Conservation (phyloP, 1,139 yeast species). For the Scheffersomyces insectosa region DNA sequence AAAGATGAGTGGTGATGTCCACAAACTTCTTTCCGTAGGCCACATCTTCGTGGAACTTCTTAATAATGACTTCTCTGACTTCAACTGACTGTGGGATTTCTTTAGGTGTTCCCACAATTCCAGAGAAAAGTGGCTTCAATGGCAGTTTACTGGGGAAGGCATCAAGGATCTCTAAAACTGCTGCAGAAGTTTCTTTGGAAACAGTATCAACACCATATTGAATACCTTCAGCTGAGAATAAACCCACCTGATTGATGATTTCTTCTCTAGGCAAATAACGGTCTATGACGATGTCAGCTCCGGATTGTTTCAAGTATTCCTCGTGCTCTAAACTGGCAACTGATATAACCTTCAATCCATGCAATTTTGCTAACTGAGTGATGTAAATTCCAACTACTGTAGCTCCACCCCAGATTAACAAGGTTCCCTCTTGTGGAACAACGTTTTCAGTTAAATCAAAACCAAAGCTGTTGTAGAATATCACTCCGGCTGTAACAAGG, state of each 20-base stretch:
- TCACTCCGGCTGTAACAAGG: slow-evolving; percentile 43
- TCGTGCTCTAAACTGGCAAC: slow-evolving; percentile 34
- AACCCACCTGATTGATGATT: slow-evolving; percentile 15
- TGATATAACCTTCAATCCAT: slow-evolving; percentile 37
- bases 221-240: slow-evolving; percentile 5
- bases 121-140: slow-evolving; percentile 25
- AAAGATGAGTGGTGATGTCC: slow-evolving; percentile 27
- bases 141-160: slow-evolving; percentile 7
- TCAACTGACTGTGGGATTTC: slow-evolving; percentile 21
- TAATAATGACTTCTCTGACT: slow-evolving; percentile 34
- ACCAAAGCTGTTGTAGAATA: slow-evolving; percentile 34
- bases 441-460: slow-evolving; percentile 11
- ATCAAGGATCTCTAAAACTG: slow-evolving; percentile 28
- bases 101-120: slow-evolving; percentile 41
- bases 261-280: slow-evolving; percentile 27
- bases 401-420: slow-evolving; percentile 16
- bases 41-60: slow-evolving; percentile 45
- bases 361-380: slow-evolving; percentile 39
- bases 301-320: slow-evolving; percentile 30
- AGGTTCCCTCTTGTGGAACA: slow-evolving; percentile 5
- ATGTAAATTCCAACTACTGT: slow-evolving; percentile 46
- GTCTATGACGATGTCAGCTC: slow-evolving; percentile 43
- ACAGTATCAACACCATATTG: slow-evolving; percentile 46
- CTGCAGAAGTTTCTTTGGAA: slow-evolving; percentile 39
- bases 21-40: slow-evolving; percentile 37